These are phyloP conservation scores for Nymphaea colorata DNA, from an alignment of 164 flowering plant species.

Conservation along the genomic window DNA sequence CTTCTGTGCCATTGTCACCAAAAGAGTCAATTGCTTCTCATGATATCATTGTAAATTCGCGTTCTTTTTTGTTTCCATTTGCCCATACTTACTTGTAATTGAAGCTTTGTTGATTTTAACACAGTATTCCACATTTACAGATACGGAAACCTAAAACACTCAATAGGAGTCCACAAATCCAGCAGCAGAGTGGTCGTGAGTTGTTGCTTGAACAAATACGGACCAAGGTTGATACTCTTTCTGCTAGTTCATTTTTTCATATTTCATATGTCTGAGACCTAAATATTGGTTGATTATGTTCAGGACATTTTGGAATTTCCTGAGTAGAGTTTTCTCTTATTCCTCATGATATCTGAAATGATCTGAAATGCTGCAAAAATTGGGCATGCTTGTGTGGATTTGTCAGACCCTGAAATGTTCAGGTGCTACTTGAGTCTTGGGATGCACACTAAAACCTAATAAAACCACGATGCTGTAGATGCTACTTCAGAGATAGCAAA, in stretches of 20 bases:
- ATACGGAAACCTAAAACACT: neutral
- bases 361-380: too few relatives aligned
- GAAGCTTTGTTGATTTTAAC: neutral
- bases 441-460: too few relatives aligned
- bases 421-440: too few relatives aligned
- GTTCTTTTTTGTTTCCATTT: too few relatives aligned
- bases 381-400: too few relatives aligned
- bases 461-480: too few relatives aligned
- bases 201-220: conserved; percentile 71
- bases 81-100: neutral
- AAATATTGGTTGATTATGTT: too few relatives aligned
- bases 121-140: neutral
- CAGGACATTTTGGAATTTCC: too few relatives aligned
- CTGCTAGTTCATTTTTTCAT: neutral
- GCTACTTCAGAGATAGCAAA: too few relatives aligned
- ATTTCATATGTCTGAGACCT: neutral
- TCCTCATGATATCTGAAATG: too few relatives aligned
- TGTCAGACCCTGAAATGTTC: too few relatives aligned
- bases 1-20: neutral
- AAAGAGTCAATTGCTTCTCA: conserved; percentile 9
- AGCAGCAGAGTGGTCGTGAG: conserved; percentile 37
- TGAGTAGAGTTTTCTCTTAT: too few relatives aligned
- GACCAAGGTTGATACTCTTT: conserved; percentile 43
- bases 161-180: neutral
- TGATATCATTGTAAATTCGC: conserved; percentile 28